A percentile compares a stretch with the other conserved stretches of the same genome.
Evolutionary conservation across 2,329 filamentous ascomycete species (phyloP).

Genomic region (Fusarium oligoseptatum): DNA sequence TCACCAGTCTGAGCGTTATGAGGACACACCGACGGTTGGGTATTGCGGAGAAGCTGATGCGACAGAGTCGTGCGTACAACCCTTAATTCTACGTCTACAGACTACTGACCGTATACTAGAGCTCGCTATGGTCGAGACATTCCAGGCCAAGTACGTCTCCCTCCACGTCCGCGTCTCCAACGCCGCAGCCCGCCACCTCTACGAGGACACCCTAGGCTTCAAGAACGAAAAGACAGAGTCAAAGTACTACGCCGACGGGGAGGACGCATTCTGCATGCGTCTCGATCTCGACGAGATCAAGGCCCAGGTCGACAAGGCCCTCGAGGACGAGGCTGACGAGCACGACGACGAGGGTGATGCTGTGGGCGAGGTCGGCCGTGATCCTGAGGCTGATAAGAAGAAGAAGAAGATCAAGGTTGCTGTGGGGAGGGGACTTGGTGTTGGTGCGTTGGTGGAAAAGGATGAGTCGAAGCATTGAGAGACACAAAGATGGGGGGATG

Average conservation of each 20-base stretch:
- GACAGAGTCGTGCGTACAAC: conserved; percentile 83
- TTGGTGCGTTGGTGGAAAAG: conserved; percentile 82
- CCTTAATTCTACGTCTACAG: fast-evolving
- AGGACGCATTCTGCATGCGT: conserved; percentile 95
- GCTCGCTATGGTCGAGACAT: conserved; percentile 96
- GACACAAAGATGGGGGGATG: neutral
- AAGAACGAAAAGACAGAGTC: conserved; percentile 85
- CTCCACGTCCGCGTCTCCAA: conserved; percentile 97
- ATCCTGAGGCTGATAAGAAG: conserved; percentile 54
- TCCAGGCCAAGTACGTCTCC: conserved; percentile 90
- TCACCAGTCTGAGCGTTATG: conserved; percentile 96
- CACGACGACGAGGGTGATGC: conserved; percentile 72
- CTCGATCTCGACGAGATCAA: conserved; percentile 80
- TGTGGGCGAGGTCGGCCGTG: conserved; percentile 74
- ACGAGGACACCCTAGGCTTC: conserved; percentile 93
- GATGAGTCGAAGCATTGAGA: conserved; percentile 63
- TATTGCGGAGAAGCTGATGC: conserved; percentile 97
- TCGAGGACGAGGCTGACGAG: conserved; percentile 56
- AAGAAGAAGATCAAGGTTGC: conserved; percentile 83
- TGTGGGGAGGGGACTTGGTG: conserved; percentile 83
- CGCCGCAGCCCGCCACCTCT: conserved; percentile 88
- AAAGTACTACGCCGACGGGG: conserved; percentile 97
- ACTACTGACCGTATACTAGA: conserved; percentile 63
- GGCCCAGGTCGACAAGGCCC: conserved; percentile 58
- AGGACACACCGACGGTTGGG: conserved; percentile 91